A percentile compares a stretch with the other conserved stretches of the same genome.
Conservation (phyloP, 2,329 filamentous ascomycete species). For the Alternaria sp. region DNA sequence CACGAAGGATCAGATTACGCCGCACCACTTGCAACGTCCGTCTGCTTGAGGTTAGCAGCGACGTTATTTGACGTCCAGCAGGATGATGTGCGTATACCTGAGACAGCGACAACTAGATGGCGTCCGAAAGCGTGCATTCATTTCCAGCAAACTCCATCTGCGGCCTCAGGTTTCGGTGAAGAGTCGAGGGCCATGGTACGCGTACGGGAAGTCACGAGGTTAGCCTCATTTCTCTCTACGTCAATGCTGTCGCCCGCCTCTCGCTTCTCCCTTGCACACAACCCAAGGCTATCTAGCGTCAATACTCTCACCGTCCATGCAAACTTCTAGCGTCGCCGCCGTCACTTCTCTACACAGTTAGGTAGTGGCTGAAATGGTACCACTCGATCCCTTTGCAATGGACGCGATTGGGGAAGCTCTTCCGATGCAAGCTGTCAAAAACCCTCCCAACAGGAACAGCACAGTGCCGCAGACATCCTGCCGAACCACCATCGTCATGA, state of each 20-base stretch:
- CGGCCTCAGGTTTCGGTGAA: constrained; percentile 25
- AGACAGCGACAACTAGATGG: constrained; percentile 30
- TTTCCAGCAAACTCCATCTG: constrained; percentile 10
- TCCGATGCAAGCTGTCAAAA: background rate
- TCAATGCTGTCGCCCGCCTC: constrained; percentile 12
- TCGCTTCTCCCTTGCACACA: constrained; percentile 3
- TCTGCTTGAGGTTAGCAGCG: constrained; percentile 26
- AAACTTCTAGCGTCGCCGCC: constrained; percentile 7
- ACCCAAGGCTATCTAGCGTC: constrained; percentile 10
- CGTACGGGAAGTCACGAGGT: constrained; percentile 3
- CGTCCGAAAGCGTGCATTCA: constrained; percentile 20
- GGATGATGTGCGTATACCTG: constrained; percentile 27
- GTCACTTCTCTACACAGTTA: constrained; percentile 3
- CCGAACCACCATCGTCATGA: background rate
- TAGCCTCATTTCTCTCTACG: constrained; percentile 10
- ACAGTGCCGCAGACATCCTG: background rate
- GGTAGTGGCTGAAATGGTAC: constrained; percentile 3
- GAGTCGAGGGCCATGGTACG: constrained; percentile 4
- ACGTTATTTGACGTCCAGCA: constrained; percentile 23
- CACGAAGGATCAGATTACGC: constrained; percentile 20
- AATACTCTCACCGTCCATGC: constrained; percentile 11
- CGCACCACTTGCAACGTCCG: constrained; percentile 21
- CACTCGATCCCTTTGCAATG: background rate
- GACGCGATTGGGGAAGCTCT: constrained; percentile 3
- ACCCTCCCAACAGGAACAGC: background rate